Conservation (phyloP, 306 rosid genomes). For the Sicyos edulis region DNA sequence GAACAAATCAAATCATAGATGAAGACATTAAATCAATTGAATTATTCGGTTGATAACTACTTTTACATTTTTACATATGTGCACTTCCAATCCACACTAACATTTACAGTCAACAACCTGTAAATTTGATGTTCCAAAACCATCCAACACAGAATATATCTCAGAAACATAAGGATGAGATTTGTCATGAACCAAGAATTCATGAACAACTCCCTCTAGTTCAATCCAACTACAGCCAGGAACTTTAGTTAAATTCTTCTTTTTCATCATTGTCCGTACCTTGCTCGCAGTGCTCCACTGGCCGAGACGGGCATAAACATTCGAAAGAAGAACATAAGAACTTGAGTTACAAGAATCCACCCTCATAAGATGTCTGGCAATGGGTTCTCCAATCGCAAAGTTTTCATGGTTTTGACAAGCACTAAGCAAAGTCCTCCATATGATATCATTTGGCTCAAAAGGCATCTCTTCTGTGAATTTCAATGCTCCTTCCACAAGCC, state of each 20-base stretch:
- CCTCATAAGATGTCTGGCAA: conserved; percentile 42
- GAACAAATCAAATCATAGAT: neutral
- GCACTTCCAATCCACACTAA: neutral
- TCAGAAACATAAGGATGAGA: conserved; percentile 53
- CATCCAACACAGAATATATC: conserved; percentile 53
- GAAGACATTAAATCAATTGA: neutral
- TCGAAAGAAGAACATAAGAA: conserved; percentile 59
- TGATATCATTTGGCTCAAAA: conserved; percentile 66
- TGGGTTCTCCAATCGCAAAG: conserved; percentile 39
- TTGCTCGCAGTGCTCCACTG: conserved; percentile 53
- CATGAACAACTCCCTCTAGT: conserved; percentile 55
- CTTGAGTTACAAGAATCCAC: conserved; percentile 41
- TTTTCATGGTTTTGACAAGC: conserved; percentile 52
- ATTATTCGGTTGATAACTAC: neutral
- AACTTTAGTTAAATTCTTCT: conserved; percentile 44
- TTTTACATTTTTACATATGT: conserved; percentile 4
- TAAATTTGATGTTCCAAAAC: conserved; percentile 30
- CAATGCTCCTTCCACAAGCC: conserved; percentile 53
- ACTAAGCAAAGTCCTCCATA: conserved; percentile 67
- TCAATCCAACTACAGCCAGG: conserved; percentile 77
- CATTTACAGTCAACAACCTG: conserved; percentile 16
- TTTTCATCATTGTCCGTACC: conserved; percentile 50
- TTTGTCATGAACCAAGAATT: conserved; percentile 57
- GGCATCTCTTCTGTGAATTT: conserved; percentile 56
- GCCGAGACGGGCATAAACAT: conserved; percentile 53